Evolutionary conservation across 1,284 basidiomycete species (phyloP).

Genomic region (Thecaphora thlaspeos): DNA sequence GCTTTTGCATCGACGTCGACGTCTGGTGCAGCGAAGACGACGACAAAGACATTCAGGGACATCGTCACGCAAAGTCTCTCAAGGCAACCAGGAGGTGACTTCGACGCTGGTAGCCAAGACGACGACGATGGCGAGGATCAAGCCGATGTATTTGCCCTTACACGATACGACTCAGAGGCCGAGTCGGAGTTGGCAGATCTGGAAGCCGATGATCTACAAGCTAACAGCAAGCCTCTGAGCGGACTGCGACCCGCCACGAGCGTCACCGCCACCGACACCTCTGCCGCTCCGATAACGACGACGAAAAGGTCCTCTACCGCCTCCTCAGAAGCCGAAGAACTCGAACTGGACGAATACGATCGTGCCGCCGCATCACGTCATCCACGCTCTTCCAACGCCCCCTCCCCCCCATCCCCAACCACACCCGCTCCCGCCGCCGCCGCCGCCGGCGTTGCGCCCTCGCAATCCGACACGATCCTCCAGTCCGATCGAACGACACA

Average conservation of each 20-base stretch:
- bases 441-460: no score
- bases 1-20: no score
- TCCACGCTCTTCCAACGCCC: not conserved
- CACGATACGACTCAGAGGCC: slow-evolving; percentile 8
- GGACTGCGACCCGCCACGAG: slow-evolving; percentile 2
- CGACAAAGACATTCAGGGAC: no score
- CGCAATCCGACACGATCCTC: slow-evolving; percentile 21
- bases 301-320: no score
- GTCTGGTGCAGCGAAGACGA: no score
- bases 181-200: slow-evolving; percentile 30
- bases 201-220: slow-evolving; percentile 4
- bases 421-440: not conserved
- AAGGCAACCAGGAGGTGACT: no score
- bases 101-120: not conserved
- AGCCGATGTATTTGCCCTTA: not conserved
- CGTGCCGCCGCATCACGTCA: slow-evolving; percentile 1
- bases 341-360: slow-evolving; percentile 17
- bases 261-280: no score
- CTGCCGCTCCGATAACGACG: not conserved
- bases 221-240: slow-evolving; percentile 2
- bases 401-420: not conserved
- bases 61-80: no score
- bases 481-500: slow-evolving; percentile 44
- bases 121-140: slow-evolving; percentile 8
- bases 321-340: slow-evolving; percentile 3